Percentiles rank a stretch among this genome's conserved stretches.
These are phyloP conservation scores for Monosporascus sp. DNA, from an alignment of 2,329 filamentous ascomycete genomes.

Conservation along the genomic window DNA sequence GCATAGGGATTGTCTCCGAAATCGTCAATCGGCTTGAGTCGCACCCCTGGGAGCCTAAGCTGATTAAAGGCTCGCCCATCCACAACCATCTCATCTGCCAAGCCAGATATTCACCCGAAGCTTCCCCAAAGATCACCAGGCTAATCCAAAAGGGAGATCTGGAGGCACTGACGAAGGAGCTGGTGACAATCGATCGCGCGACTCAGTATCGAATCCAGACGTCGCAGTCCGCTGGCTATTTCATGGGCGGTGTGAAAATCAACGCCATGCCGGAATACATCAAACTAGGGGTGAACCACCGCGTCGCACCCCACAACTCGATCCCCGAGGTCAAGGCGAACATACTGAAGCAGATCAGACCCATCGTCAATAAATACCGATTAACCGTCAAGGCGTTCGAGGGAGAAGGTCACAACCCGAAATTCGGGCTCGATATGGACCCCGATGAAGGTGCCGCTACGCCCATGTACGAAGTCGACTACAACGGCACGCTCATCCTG, in stretches of 20 bases:
- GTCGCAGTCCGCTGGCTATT: conserved; percentile 50
- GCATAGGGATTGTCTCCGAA: conserved; percentile 64
- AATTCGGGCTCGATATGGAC: conserved; percentile 15
- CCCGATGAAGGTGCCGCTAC: conserved; percentile 12
- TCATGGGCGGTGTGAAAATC: conserved; percentile 51
- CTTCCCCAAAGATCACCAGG: conserved; percentile 26
- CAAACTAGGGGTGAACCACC: conserved; percentile 49
- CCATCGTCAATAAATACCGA: conserved; percentile 43
- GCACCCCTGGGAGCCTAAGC: conserved; percentile 27
- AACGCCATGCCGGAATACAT: conserved; percentile 55
- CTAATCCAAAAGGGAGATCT: conserved; percentile 28
- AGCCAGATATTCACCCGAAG: conserved; percentile 27
- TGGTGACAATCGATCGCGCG: conserved; percentile 27
- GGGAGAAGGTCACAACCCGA: conserved; percentile 28
- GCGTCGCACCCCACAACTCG: conserved; percentile 50
- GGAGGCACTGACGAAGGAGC: conserved; percentile 21
- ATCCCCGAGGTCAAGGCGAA: conserved; percentile 41
- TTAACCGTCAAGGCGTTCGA: conserved; percentile 44
- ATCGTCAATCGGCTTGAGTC: conserved; percentile 61
- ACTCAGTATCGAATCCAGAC: conserved; percentile 53
- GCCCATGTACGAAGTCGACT: conserved; percentile 33
- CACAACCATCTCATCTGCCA: conserved; percentile 32
- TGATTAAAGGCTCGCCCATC: conserved; percentile 28
- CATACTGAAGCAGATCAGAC: conserved; percentile 38
- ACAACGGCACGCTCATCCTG: conserved; percentile 35